A percentile compares a stretch with the other conserved stretches of the same genome.
phyloP scores from a whole-genome alignment of 805 yeast species.

The Starmerella davenportii region DNA sequence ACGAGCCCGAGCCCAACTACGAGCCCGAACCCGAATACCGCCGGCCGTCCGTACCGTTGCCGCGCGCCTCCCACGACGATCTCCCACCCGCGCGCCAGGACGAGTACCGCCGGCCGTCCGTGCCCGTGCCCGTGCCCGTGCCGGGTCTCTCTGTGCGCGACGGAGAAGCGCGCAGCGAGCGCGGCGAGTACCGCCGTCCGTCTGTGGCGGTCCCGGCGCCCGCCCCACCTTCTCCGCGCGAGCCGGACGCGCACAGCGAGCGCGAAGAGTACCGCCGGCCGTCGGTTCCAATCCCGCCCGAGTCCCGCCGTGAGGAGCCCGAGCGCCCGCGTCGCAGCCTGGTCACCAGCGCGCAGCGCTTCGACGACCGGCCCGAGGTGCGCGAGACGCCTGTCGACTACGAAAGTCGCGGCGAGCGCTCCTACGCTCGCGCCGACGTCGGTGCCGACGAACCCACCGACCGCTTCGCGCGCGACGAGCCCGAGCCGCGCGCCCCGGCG shows the following conservation, averaged over 20 bases:
- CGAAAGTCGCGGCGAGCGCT: not conserved
- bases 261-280: not conserved
- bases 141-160: too few relatives aligned
- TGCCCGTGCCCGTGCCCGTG: too few relatives aligned
- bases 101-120: too few relatives aligned
- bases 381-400: not conserved
- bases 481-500: not conserved
- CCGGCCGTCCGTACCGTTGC: too few relatives aligned
- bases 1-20: not conserved
- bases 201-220: too few relatives aligned
- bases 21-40: not conserved
- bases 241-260: too few relatives aligned
- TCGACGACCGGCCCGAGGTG: not conserved
- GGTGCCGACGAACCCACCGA: not conserved
- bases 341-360: conserved; percentile 11
- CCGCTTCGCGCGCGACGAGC: not conserved
- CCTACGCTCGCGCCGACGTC: not conserved
- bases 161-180: not conserved
- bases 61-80: too few relatives aligned
- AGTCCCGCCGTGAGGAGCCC: not conserved
- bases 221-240: too few relatives aligned
- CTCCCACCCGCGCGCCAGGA: too few relatives aligned
- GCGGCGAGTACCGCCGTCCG: not conserved
- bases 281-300: not conserved
- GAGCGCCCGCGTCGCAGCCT: conserved; percentile 6